phyloP scores from a whole-genome alignment of 2,329 filamentous ascomycete species.

The Bimuria novae-zelandiae region DNA sequence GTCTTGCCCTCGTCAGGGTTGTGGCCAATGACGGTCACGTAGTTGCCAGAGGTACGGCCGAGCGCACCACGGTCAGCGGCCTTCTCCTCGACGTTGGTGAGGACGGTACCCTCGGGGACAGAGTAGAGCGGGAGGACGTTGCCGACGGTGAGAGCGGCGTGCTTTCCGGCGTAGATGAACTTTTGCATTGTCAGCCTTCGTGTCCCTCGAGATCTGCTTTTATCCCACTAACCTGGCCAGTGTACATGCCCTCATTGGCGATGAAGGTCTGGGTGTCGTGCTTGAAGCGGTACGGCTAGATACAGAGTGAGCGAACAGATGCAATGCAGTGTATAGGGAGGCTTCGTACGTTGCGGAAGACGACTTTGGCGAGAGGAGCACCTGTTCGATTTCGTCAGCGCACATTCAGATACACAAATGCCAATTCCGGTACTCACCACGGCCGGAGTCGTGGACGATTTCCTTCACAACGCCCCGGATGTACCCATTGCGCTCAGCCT shows the following conservation, averaged over 20 bases:
- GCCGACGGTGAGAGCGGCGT: slow-evolving; percentile 93
- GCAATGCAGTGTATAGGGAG: slow-evolving; percentile 7
- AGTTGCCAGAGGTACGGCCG: slow-evolving; percentile 98
- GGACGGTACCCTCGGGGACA: slow-evolving; percentile 98
- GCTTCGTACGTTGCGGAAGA: slow-evolving; percentile 75
- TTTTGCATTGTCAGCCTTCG: slow-evolving; percentile 29
- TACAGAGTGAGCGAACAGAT: slow-evolving; percentile 22
- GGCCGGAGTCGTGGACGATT: slow-evolving; percentile 98
- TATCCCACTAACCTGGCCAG: slow-evolving; percentile 69
- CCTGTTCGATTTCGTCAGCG: slow-evolving; percentile 34
- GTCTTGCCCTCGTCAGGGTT: slow-evolving; percentile 85
- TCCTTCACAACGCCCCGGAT: slow-evolving; percentile 97
- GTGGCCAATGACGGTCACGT: slow-evolving; percentile 72
- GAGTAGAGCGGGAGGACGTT: slow-evolving; percentile 94
- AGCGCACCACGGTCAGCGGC: slow-evolving; percentile 94
- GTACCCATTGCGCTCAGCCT: slow-evolving; percentile 92
- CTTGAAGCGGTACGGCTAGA: slow-evolving; percentile 89
- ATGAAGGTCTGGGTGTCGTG: slow-evolving; percentile 99
- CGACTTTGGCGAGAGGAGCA: slow-evolving; percentile 90
- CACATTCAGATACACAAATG: slow-evolving; percentile 14
- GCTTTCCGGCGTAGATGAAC: slow-evolving; percentile 99
- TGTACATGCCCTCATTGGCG: slow-evolving; percentile 99
- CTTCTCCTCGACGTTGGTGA: slow-evolving; percentile 99
- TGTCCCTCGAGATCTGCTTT: neutral
- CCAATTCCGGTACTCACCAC: slow-evolving; percentile 64